Conservation (phyloP, 495 filamentous ascomycete species). For the Xylaria acuta region DNA sequence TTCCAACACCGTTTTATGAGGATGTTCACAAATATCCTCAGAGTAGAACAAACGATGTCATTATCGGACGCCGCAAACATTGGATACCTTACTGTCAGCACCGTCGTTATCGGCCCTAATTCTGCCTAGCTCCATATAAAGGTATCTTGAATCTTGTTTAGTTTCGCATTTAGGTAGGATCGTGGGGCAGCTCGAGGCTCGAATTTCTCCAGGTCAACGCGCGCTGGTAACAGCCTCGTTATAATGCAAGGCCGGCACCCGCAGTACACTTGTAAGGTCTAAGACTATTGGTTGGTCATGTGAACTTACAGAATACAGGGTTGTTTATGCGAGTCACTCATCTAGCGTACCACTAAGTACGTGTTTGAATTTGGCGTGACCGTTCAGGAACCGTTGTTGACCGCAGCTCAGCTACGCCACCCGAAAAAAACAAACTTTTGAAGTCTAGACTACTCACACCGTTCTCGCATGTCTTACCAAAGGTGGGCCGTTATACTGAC, state of each 20-base stretch:
- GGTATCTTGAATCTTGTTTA: conserved; percentile 1
- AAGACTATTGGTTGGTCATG: not conserved
- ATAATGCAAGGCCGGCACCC: conserved; percentile 4
- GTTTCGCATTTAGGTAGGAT: not conserved
- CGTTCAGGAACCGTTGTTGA: not conserved
- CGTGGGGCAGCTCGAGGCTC: not conserved
- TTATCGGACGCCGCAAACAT: not conserved
- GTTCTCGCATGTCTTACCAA: too few relatives aligned
- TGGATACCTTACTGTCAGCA: not conserved
- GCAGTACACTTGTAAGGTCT: not conserved
- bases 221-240: not conserved
- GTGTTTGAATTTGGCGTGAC: not conserved
- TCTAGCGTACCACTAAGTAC: not conserved
- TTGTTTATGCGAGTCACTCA: not conserved
- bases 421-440: not conserved
- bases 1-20: conserved; percentile 11
- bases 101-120: not conserved
- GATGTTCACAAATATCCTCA: conserved; percentile 11
- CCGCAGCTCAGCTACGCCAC: not conserved
- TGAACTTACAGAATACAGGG: not conserved
- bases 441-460: not conserved
- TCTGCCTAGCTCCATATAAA: not conserved
- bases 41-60: not conserved
- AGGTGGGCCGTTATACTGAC: not conserved
- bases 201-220: not conserved